These are phyloP conservation scores for Spathaspora sp. DNA, from an alignment of 1,139 yeast genomes.

Conservation along the genomic window DNA sequence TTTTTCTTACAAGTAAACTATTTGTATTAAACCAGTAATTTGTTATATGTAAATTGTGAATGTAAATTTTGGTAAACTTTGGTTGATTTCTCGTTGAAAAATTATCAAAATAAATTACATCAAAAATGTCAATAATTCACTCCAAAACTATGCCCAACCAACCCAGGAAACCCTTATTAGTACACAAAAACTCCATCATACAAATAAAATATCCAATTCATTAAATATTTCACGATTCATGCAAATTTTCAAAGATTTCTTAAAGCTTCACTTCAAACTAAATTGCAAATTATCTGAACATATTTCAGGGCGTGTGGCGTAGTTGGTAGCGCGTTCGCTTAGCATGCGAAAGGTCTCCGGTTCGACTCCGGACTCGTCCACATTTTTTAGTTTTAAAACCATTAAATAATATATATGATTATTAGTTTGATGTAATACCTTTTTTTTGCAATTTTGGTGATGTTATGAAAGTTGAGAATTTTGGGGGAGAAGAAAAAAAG, in stretches of 20 bases:
- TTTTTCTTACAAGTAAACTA: not conserved
- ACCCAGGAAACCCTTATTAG: no score
- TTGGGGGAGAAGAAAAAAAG: not conserved
- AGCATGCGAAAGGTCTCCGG: slow-evolving; percentile 91
- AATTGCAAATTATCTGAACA: not conserved
- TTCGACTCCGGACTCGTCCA: slow-evolving; percentile 91
- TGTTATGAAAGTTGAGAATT: no score
- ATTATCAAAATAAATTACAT: not conserved
- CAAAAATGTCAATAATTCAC: not conserved
- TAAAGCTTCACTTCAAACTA: not conserved
- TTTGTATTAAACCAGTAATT: no score
- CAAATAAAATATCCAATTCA: no score
- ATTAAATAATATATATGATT: slow-evolving; percentile 7
- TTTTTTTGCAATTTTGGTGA: no score
- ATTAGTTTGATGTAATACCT: not conserved
- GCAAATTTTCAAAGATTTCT: no score
- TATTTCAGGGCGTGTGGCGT: slow-evolving; percentile 76
- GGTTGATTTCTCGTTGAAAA: not conserved
- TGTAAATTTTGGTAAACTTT: not conserved
- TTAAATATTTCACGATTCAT: no score
- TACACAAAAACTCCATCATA: no score
- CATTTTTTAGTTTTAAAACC: slow-evolving; percentile 1
- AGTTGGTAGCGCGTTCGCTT: slow-evolving; percentile 92
- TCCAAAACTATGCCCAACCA: no score
- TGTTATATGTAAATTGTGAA: not conserved